Base-by-base conservation (phyloP, 805 yeast species). In the Sugiyamaella smithiae region DNA sequence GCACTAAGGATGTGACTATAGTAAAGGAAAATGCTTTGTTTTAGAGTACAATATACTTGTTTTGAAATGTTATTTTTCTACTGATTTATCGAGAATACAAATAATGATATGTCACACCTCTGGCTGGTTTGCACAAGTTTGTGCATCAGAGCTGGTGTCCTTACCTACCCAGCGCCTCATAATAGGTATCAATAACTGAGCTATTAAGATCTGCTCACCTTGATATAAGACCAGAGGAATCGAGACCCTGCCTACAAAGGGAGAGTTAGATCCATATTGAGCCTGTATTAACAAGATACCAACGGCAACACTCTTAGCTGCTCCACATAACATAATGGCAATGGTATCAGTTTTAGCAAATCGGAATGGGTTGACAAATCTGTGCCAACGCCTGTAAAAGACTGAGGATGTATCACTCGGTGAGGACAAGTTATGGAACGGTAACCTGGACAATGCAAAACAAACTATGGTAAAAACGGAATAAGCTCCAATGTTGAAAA, bases 301-400 rank as follows among this genome's bases (percentile, higher is more conserved):
- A 45, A 88, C 71, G 0, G 96, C 96, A 0, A 95, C 96, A 0
- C 96, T 88, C 65, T 88, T 89, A 1, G 97, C 96, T 3, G 95
- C 91, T 8, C 95, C 96, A 66, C 96, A 87, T 51, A 88, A 74
- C 84, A 88, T 77, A 44, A 89, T 76, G 9, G 90, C 75, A 28
- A 87, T 85, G 0, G 96, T 79, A 60, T 89, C 96, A 44, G 70
- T 65, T 56, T 82, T 77, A 58, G 74, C 73, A 65, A 85, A 85
- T 65, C 83, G 85, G 58, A 85, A 87, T 1, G 91, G 91, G 47
- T 73, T 64, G 50, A 81, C 66, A 1, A 73, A 24, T 38, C 63
- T 65, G 61, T 80, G 77, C 20, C 50, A 29, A 5, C 33, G 66
- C 4, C 57, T 72, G 7, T 36, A 66, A 4, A 56, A 72, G 58